These are phyloP conservation scores for Jamesozyma hellenica DNA, from an alignment of 805 yeast species.

Conservation along the genomic window DNA sequence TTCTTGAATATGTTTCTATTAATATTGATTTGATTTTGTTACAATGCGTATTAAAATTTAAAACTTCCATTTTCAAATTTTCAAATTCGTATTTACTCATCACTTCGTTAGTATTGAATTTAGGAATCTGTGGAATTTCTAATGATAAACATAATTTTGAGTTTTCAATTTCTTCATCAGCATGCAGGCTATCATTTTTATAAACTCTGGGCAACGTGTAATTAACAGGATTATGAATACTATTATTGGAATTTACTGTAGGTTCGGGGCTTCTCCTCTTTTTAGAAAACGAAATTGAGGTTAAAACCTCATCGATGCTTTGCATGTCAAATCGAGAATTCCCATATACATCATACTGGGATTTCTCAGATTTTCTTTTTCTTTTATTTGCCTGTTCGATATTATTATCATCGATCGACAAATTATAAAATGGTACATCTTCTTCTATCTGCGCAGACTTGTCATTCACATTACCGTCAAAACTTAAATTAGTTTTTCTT, in stretches of 20 bases:
- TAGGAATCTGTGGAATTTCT: constrained; percentile 16
- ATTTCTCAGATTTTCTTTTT: not conserved
- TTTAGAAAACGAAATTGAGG: constrained; percentile 11
- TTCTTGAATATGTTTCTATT: constrained; percentile 9
- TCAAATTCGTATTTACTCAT: constrained; percentile 14
- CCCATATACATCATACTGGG: not conserved
- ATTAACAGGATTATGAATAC: constrained; percentile 23
- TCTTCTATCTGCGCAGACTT: not conserved
- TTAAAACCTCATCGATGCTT: constrained; percentile 17
- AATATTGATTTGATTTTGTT: constrained; percentile 13
- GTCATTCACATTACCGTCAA: no score
- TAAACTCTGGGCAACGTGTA: constrained; percentile 21
- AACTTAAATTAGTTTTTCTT: no score
- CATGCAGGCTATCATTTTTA: constrained; percentile 13
- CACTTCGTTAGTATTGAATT: constrained; percentile 9
- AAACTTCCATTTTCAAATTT: constrained; percentile 6
- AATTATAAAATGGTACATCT: constrained; percentile 1
- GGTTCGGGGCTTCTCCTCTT: not conserved
- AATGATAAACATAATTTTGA: constrained; percentile 4
- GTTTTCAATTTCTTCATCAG: constrained; percentile 9
- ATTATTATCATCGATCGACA: constrained; percentile 7
- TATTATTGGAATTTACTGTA: constrained; percentile 5
- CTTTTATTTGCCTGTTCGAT: not conserved
- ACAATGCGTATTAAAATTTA: constrained; percentile 12
- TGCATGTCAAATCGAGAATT: constrained; percentile 19